Percentiles rank a stretch among this genome's conserved stretches.
phyloP scores from a whole-genome alignment of 495 filamentous ascomycete species.

The Wilcoxina mikolae region DNA sequence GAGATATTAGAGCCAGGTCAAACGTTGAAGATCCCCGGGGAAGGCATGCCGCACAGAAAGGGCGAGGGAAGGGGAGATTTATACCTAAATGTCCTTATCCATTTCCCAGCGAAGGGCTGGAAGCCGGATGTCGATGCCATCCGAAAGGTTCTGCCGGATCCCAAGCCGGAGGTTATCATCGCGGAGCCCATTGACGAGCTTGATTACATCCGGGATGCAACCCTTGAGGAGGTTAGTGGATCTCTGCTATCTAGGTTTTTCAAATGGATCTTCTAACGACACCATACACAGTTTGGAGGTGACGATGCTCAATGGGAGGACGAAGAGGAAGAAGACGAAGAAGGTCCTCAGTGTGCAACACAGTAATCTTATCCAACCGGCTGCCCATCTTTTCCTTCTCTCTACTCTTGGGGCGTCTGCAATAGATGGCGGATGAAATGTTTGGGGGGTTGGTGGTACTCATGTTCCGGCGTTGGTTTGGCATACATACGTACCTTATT shows the following conservation, averaged over 20 bases:
- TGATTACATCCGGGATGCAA: constrained; percentile 61
- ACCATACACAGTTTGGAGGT: constrained; percentile 40
- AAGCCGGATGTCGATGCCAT: constrained; percentile 52
- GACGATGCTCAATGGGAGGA: constrained; percentile 45
- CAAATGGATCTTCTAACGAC: constrained; percentile 20
- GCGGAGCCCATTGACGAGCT: constrained; percentile 74
- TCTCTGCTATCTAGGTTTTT: neutral
- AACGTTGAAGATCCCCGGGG: constrained; percentile 65
- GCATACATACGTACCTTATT: neutral
- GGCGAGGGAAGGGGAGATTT: constrained; percentile 73
- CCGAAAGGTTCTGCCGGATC: constrained; percentile 54
- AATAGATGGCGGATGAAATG: neutral
- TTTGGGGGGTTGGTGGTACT: neutral
- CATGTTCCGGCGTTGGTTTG: constrained; percentile 4
- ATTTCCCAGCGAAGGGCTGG: constrained; percentile 82
- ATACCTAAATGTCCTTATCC: constrained; percentile 69
- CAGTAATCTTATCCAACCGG: constrained; percentile 43
- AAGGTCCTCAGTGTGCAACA: constrained; percentile 62
- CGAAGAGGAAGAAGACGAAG: constrained; percentile 70
- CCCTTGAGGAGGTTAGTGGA: constrained; percentile 57
- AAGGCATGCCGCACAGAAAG: constrained; percentile 88
- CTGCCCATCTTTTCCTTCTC: neutral
- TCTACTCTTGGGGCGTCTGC: neutral
- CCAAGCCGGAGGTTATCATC: constrained; percentile 35
- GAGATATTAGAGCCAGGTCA: constrained; percentile 66